A percentile compares a stretch with the other conserved stretches of the same genome.
Evolutionary conservation across 2,329 filamentous ascomycete species (phyloP).

Genomic region (Penicillium brevicompactum): DNA sequence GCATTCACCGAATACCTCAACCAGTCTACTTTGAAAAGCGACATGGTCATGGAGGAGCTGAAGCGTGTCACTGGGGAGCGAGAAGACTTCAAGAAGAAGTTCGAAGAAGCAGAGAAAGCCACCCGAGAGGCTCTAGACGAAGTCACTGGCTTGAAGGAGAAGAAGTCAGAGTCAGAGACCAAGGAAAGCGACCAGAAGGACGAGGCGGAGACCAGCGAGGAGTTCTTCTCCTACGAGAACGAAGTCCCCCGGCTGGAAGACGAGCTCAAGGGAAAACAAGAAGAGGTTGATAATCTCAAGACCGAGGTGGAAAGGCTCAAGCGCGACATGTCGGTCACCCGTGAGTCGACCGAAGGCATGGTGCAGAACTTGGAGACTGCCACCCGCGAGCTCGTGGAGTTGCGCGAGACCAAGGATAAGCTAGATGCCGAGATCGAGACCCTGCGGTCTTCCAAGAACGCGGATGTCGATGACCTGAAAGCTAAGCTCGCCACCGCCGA

Average conservation of each 20-base stretch:
- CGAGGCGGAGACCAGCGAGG: conserved; percentile 55
- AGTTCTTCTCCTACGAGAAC: conserved; percentile 90
- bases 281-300: conserved; percentile 71
- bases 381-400: conserved; percentile 62
- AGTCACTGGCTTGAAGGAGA: conserved; percentile 56
- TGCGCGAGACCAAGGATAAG: conserved; percentile 56
- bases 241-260: conserved; percentile 81
- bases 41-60: conserved; percentile 92
- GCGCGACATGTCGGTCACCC: conserved; percentile 68
- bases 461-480: conserved; percentile 47
- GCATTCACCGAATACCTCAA: conserved; percentile 88
- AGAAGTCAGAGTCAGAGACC: conserved; percentile 14
- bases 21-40: conserved; percentile 79
- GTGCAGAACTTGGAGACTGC: conserved; percentile 67
- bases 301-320: conserved; percentile 68
- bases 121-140: conserved; percentile 66
- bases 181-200: conserved; percentile 18
- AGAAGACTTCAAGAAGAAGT: conserved; percentile 75
- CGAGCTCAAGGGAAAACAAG: conserved; percentile 69
- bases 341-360: conserved; percentile 70
- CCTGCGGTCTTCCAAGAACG: conserved; percentile 44
- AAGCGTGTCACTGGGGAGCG: conserved; percentile 83
- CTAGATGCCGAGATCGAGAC: conserved; percentile 51
- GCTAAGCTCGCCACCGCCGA: conserved; percentile 37
- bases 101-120: conserved; percentile 68